Base-by-base conservation (phyloP, 768 basidiomycete species). In the Dacryopinax spathularia region DNA sequence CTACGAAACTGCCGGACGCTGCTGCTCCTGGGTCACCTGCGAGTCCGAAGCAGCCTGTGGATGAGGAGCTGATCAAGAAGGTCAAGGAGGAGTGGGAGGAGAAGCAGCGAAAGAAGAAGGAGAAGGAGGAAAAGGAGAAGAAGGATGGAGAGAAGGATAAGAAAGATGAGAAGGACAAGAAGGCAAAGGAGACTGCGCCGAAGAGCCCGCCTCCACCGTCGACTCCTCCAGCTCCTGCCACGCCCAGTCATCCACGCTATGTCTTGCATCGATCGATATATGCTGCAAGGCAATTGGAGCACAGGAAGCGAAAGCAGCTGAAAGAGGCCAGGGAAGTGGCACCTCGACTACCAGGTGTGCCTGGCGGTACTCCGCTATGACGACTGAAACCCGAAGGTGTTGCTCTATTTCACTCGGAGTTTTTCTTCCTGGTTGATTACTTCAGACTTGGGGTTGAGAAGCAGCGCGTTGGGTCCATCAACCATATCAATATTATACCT, bases 211-310 rank as follows among this genome's bases (percentile, higher is more conserved):
- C 69, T 1, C 60, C 68, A n/a, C 39, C 69, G 27, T 33, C 69
- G 31, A 60, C 67, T 0, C 39, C 71, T 4, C 60, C 67, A 31
- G 63, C 70, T 0, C 62, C 66, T 22, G 60, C 66, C 13, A 34
- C 66, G 34, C 65, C 71, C 1, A 69, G 70, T 9, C 92, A 94
- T 75, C 80, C 86, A 70, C 82, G 84, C 66, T 96, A 86, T 70
- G 77, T 80, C 9, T 77, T 96, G n/a, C 91, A 95, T 74, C 82
- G 91, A 37, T 82, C 88, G 66, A 84, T 89, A 65, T 96, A 89
- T 72, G 77, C 79, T 73, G 85, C 95, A 82, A 82, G 93, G 27
- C 82, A 83, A 65, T 75, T 77, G 12, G 91, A 92, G 69, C 86
- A 91, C 69, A 81, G 85, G 34, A 85, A 81, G 72, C 80, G 81